Evolutionary conservation across 208 protist genomes (phyloP).

Genomic region (Acanthamoeba divionensis): DNA sequence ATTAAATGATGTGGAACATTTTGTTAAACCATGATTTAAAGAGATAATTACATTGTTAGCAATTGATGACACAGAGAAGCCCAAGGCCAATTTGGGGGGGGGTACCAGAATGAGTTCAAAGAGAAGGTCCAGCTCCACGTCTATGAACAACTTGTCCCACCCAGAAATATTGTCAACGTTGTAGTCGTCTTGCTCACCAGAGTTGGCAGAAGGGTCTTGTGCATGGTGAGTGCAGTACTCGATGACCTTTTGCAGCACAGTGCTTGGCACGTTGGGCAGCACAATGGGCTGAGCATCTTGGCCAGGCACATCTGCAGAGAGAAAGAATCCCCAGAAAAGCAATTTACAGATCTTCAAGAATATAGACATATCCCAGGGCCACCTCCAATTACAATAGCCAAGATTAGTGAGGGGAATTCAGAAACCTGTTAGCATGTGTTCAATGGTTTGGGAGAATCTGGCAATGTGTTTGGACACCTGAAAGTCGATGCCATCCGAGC

Average conservation of each 20-base stretch:
- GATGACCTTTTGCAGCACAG: not conserved
- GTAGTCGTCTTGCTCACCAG: not conserved
- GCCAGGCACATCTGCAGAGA: not conserved
- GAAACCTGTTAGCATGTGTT: slow-evolving; percentile 5
- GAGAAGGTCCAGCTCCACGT: not conserved
- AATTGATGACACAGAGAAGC: no score
- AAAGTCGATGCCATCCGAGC: not conserved
- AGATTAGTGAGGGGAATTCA: no score
- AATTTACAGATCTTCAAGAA: not conserved
- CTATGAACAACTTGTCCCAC: slow-evolving; percentile 3
- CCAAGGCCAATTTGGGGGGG: no score
- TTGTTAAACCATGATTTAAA: no score
- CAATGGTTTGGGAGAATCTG: not conserved
- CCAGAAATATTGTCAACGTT: not conserved
- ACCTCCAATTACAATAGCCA: no score
- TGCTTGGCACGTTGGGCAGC: not conserved
- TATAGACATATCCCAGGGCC: no score
- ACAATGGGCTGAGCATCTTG: not conserved
- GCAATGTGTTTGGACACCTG: not conserved
- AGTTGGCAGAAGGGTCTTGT: not conserved
- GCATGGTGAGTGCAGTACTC: slow-evolving; percentile 27
- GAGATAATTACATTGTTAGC: no score
- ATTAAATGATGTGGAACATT: no score
- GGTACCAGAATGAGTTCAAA: not conserved
- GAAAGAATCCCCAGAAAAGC: not conserved